phyloP scores from a whole-genome alignment of 306 rosid genomes.

The Elaeagnus macrophylla region DNA sequence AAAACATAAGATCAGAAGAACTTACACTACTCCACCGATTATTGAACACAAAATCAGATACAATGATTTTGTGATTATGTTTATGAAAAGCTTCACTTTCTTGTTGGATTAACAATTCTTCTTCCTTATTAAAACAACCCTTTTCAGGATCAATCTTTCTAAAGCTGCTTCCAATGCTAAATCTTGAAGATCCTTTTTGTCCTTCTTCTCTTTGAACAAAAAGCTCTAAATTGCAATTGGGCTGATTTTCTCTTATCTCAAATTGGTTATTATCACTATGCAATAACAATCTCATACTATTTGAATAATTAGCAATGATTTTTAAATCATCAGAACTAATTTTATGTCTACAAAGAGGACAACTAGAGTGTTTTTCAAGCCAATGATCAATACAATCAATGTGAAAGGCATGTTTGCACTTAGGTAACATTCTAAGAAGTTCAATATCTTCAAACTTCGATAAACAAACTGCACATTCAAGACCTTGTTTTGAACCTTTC shows the following conservation, averaged over 20 bases:
- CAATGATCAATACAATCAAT: constrained; percentile 78
- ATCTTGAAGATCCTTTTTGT: constrained; percentile 50
- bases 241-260: constrained; percentile 34
- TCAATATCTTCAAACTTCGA: constrained; percentile 81
- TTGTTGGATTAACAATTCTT: constrained; percentile 37
- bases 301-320: constrained; percentile 40
- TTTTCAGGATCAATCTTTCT: constrained; percentile 30
- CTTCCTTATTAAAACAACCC: constrained; percentile 23
- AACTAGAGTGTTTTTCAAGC: constrained; percentile 87
- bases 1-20: constrained; percentile 75
- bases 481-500: constrained; percentile 75
- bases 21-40: constrained; percentile 86
- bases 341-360: constrained; percentile 82
- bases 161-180: constrained; percentile 81
- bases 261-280: constrained; percentile 18
- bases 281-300: constrained; percentile 52
- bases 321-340: constrained; percentile 57
- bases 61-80: constrained; percentile 63
- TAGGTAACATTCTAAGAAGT: constrained; percentile 65
- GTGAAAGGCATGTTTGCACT: constrained; percentile 90
- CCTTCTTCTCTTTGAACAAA: constrained; percentile 82
- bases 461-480: constrained; percentile 79
- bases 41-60: constrained; percentile 64
- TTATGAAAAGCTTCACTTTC: constrained; percentile 34
- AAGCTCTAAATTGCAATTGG: constrained; percentile 47